Base-by-base conservation (phyloP, 1,284 basidiomycete species). In the Heliocybe sulcata region DNA sequence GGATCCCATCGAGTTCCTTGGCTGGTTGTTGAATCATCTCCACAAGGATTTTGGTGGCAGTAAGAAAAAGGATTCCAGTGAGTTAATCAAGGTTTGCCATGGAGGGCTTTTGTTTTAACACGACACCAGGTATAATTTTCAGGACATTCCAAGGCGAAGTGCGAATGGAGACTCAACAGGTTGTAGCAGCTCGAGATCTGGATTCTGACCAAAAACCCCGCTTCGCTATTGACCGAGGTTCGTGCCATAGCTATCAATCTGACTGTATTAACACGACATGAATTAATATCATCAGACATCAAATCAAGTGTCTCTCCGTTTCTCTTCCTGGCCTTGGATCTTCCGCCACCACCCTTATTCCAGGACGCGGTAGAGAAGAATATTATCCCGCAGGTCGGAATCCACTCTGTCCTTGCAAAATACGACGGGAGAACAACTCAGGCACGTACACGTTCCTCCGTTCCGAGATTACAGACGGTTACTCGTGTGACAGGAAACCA, bases 311-410 rank as follows among this genome's bases (percentile, higher is more conserved):
- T 82, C 48, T 92, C 94, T 1, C 96, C 96, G 0, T 99, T 98
- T 76, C 78, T 99, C 54, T 94, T 98, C 69, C 81, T 99, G 35
- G 91, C 95, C 0, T 83, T 99, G 49, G 97, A 99, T 72, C 81
- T 99, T 14, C 97, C 97, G 1, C 90, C 96, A 0, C 94, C 94
- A 19, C 97, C 97, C 1, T 76, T 99, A 45, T 98, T 99, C 72
- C 96, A 98, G 72, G 95, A 98, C 67, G 73, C 87, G 16, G 82
- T 95, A 50, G 92, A 96, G 72, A 97, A 98, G 72, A 98, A 98
- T 67, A 98, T 98, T 68, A 97, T 99, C 58, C 97, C 97, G 19
- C 97, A 99, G 78, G 92, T 98, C 48, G 89, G 88, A 50, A 85
- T 99, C 57, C 85, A 94, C 51, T 84, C 88, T 14, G 86, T 99